Base-by-base conservation (phyloP, 2,329 filamentous ascomycete genomes). In the Diplodia mutila region DNA sequence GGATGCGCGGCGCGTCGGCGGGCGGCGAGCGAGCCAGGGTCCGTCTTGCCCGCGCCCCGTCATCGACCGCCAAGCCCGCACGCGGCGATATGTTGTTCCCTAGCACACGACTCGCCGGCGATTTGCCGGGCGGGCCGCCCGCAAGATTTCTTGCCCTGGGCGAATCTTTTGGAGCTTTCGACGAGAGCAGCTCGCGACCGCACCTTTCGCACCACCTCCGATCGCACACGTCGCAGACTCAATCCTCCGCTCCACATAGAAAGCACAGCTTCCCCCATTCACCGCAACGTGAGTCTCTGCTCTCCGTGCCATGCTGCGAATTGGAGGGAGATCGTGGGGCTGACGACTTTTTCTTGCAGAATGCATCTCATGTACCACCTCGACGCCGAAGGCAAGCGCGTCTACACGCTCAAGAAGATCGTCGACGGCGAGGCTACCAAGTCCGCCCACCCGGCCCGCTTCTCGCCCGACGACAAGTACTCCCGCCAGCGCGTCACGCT, bases 381-480 rank as follows among this genome's bases (percentile, higher is more conserved):
- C 82, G 91, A 93, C 81, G 80, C 86, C 74, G 84, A 87, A 70
- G 94, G 94, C 85, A 94, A 93, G 85, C 93, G 94, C 80, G 83
- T 91, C 76, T 99, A 98, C 87, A 98, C 95, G 57, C 89, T 98
- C 72, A 94, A 97, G 84, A 97, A 98, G 85, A 88, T 96, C 73
- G 75, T 84, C 69, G 85, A 89, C 74, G 91, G 91, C 77, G 88
- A 93, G 78, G 92, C 97, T 77, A 97, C 94, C 80, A 97, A 97
- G 86, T 95, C 91, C 65, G 95, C 95, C 67, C 94, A 98, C 84
- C 94, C 95, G 55, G 95, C 95, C 52, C 88, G 95, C 73, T 99
- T 98, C 86, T 97, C 93, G 55, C 95, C 95, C 71, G 95, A 99
- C 83, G 95, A 99, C 86, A 97, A 97, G 86, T 98, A 96, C 87